A percentile compares a stretch with the other conserved stretches of the same genome.
These are phyloP conservation scores for Pelargonium nanum DNA, from an alignment of 345 rosid species.

Conservation along the genomic window DNA sequence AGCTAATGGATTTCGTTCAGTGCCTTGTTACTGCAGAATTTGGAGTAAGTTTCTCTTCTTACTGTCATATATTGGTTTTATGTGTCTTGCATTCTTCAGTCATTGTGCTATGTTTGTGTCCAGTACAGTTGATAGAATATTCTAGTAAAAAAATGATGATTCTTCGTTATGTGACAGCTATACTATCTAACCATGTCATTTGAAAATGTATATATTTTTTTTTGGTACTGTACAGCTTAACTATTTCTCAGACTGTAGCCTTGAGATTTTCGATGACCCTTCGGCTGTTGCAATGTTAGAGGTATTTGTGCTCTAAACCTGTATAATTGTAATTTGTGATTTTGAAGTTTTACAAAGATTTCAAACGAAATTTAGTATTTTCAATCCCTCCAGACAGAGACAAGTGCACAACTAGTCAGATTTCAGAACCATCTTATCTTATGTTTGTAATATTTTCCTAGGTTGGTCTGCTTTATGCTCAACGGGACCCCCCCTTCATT, in stretches of 20 bases:
- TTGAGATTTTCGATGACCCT: constrained; percentile 84
- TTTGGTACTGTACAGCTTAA: constrained; percentile 43
- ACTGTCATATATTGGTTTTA: not conserved
- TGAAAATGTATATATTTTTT: constrained; percentile 1
- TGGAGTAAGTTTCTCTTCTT: constrained; percentile 40
- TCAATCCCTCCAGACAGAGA: not conserved
- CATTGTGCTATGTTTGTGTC: not conserved
- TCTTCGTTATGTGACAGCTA: not conserved
- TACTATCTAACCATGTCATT: not conserved
- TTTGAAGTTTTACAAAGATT: not conserved
- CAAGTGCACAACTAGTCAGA: not conserved
- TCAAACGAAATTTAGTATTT: not conserved
- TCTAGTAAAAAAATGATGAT: not conserved
- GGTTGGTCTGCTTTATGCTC: constrained; percentile 87
- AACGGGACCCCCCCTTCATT: constrained; percentile 78
- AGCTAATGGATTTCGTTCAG: constrained; percentile 84
- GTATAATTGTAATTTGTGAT: constrained; percentile 2
- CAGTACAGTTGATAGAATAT: not conserved
- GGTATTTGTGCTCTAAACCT: constrained; percentile 29
- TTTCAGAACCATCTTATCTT: not conserved
- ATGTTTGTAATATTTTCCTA: constrained; percentile 12
- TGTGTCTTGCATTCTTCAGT: not conserved
- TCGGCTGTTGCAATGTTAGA: constrained; percentile 68
- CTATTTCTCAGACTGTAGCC: constrained; percentile 79
- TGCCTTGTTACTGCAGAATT: constrained; percentile 59